Evolutionary conservation across 495 filamentous ascomycete genomes (phyloP).

Genomic region (Aspergillus egyptiacus): DNA sequence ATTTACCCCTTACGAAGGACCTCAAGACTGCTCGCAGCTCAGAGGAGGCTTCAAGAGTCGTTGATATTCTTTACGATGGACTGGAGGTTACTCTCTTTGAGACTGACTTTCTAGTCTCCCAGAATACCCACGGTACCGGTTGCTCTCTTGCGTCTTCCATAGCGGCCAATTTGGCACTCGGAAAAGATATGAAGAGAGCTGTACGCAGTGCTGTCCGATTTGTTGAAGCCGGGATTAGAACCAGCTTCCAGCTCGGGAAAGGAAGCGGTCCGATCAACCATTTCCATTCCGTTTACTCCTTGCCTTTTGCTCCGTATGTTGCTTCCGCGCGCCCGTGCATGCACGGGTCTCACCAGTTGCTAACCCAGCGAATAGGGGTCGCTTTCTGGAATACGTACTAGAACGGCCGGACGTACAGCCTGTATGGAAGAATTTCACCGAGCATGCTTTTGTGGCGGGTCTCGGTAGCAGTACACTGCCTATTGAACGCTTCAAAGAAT

Average conservation of each 20-base stretch:
- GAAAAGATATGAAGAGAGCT: slow-evolving; percentile 54
- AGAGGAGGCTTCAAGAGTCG: slow-evolving; percentile 55
- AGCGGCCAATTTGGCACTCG: slow-evolving; percentile 74
- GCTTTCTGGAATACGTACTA: slow-evolving; percentile 81
- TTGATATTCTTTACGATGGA: slow-evolving; percentile 69
- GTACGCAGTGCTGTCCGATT: slow-evolving; percentile 70
- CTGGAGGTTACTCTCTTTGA: slow-evolving; percentile 52
- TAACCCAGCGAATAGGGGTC: slow-evolving; percentile 47
- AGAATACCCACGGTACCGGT: slow-evolving; percentile 91
- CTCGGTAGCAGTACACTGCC: slow-evolving; percentile 70
- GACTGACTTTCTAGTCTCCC: slow-evolving; percentile 60
- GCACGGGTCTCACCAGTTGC: background rate
- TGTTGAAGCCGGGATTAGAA: slow-evolving; percentile 77
- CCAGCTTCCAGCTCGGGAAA: slow-evolving; percentile 64
- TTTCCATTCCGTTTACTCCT: slow-evolving; percentile 74
- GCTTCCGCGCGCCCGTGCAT: background rate
- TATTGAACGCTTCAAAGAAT: slow-evolving; percentile 69
- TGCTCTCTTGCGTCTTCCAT: slow-evolving; percentile 94
- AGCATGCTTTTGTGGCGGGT: slow-evolving; percentile 74
- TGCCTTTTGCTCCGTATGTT: slow-evolving; percentile 79
- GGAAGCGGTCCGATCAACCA: slow-evolving; percentile 91
- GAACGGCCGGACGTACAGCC: slow-evolving; percentile 62
- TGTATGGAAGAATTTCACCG: slow-evolving; percentile 66
- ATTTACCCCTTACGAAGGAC: slow-evolving; percentile 69
- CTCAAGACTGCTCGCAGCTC: slow-evolving; percentile 44